These are phyloP conservation scores for Dalechampia spathulata DNA, from an alignment of 441 rosid species.

Conservation along the genomic window DNA sequence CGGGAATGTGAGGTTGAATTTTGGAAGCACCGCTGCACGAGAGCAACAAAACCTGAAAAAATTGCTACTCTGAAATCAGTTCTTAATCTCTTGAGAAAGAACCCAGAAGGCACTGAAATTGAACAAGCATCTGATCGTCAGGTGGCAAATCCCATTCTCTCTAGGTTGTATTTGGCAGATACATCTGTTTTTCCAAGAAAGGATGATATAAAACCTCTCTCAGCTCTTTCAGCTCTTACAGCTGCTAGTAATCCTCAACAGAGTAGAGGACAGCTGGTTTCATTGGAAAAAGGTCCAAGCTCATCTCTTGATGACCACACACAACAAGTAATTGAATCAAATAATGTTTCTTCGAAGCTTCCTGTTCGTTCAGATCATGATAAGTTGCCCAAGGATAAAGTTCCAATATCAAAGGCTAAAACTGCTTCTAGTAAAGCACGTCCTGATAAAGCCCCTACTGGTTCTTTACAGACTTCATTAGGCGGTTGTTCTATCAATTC, in stretches of 20 bases:
- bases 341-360: conserved; percentile 32
- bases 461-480: conserved; percentile 17
- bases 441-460: conserved; percentile 25
- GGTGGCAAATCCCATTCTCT: conserved; percentile 66
- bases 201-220: conserved; percentile 76
- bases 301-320: conserved; percentile 25
- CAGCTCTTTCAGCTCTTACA: conserved; percentile 49
- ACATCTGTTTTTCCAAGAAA: conserved; percentile 95
- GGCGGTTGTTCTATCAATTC: conserved; percentile 30
- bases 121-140: conserved; percentile 36
- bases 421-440: conserved; percentile 29
- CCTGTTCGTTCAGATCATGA: conserved; percentile 23
- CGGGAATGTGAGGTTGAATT: conserved; percentile 98
- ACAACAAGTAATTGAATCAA: conserved; percentile 30
- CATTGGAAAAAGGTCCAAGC: conserved; percentile 26
- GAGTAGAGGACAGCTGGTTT: conserved; percentile 25
- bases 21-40: conserved; percentile 95
- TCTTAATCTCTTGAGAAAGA: conserved; percentile 63
- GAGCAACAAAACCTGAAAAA: conserved; percentile 78
- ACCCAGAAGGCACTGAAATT: conserved; percentile 36
- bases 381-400: conserved; percentile 38
- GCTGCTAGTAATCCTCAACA: conserved; percentile 34
- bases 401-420: conserved; percentile 34
- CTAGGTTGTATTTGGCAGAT: conserved; percentile 95
- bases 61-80: conserved; percentile 91